Evolutionary conservation across 805 yeast genomes (phyloP).

Genomic region (Cyberlindnera saturnus): DNA sequence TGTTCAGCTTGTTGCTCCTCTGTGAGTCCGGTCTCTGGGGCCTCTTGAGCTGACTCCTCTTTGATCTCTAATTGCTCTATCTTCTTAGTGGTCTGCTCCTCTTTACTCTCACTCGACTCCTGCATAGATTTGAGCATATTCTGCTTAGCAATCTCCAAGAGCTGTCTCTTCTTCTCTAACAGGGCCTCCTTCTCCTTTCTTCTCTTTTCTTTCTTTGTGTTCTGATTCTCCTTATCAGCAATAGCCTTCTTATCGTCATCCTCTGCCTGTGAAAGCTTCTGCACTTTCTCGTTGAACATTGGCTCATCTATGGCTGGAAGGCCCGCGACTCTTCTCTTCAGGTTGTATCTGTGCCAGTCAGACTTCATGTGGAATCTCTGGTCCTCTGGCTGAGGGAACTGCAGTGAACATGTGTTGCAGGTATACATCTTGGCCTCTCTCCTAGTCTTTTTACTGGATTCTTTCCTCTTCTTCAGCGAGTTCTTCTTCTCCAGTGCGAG

Average conservation of each 20-base stretch:
- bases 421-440: conserved; percentile 35
- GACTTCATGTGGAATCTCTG: conserved; percentile 94
- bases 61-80: not conserved
- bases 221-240: conserved; percentile 21
- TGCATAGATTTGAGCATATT: conserved; percentile 29
- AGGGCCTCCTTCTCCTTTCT: conserved; percentile 37
- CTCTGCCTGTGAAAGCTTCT: conserved; percentile 21
- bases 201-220: conserved; percentile 37
- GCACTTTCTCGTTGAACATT: conserved; percentile 64
- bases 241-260: conserved; percentile 15
- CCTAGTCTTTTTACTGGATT: not conserved
- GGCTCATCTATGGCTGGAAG: conserved; percentile 69
- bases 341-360: conserved; percentile 96
- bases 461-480: not conserved
- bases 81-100: not conserved
- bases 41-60: conserved; percentile 3
- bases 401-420: conserved; percentile 84
- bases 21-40: conserved; percentile 21
- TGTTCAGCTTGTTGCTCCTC: conserved; percentile 26
- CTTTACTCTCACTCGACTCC: not conserved
- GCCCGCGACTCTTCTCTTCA: conserved; percentile 88
- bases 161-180: conserved; percentile 33
- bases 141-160: conserved; percentile 34
- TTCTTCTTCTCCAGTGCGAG: not conserved
- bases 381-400: conserved; percentile 65